These are phyloP conservation scores for Aureobasidium sp. DNA, from an alignment of 2,329 filamentous ascomycete species.

Conservation along the genomic window DNA sequence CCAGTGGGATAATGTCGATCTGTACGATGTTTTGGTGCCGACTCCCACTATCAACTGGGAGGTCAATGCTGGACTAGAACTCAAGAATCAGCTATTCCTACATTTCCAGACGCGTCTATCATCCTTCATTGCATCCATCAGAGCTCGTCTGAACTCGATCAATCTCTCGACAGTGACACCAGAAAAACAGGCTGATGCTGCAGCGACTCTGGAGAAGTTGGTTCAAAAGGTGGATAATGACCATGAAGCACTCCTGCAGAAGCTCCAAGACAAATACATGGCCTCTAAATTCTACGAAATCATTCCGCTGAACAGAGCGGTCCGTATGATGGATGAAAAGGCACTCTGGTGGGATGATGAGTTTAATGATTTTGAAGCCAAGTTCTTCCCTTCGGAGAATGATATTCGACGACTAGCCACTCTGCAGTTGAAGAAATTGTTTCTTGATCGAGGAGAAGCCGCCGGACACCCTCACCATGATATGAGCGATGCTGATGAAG, in stretches of 20 bases:
- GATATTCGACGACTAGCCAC: conserved; percentile 90
- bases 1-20: conserved; percentile 85
- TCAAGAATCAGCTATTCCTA: conserved; percentile 87
- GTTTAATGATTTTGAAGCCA: conserved; percentile 84
- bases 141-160: conserved; percentile 75
- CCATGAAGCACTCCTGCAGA: conserved; percentile 63
- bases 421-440: conserved; percentile 89
- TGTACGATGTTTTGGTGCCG: conserved; percentile 91
- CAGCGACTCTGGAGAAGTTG: conserved; percentile 70
- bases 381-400: conserved; percentile 90
- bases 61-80: conserved; percentile 82
- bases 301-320: conserved; percentile 81
- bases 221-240: conserved; percentile 78
- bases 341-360: conserved; percentile 88
- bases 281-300: conserved; percentile 94
- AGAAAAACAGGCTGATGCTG: conserved; percentile 78
- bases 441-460: conserved; percentile 77
- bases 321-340: conserved; percentile 86
- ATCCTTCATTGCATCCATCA: conserved; percentile 83
- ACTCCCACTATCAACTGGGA: conserved; percentile 92
- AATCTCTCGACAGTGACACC: conserved; percentile 84
- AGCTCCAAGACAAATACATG: conserved; percentile 85
- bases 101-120: conserved; percentile 75
- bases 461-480: conserved; percentile 39
- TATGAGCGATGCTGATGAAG: conserved; percentile 54